phyloP scores from a whole-genome alignment of 192 early-diverging fungal species.

The Endogone sp. region DNA sequence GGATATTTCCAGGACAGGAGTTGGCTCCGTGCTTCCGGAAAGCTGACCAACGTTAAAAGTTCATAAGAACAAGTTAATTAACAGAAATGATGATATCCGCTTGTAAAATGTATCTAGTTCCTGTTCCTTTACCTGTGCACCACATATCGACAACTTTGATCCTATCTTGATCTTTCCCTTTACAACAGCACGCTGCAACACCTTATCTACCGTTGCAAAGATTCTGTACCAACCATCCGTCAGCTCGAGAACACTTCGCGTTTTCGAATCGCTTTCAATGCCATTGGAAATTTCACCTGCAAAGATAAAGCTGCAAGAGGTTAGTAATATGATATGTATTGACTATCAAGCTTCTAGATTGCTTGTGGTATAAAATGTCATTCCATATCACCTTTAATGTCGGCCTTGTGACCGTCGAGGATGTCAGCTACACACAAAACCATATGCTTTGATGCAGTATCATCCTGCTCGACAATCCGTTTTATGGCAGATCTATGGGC shows the following conservation, averaged over 20 bases:
- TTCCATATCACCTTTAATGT: background rate
- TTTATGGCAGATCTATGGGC: conserved; percentile 59
- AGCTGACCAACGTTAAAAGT: conserved; percentile 19
- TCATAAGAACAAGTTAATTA: no score
- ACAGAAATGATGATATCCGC: conserved; percentile 3
- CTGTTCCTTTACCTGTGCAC: conserved; percentile 55
- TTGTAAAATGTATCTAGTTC: no score
- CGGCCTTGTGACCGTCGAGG: background rate
- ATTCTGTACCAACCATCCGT: conserved; percentile 77
- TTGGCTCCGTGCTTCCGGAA: conserved; percentile 19
- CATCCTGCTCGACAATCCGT: conserved; percentile 62
- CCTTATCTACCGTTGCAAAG: conserved; percentile 43
- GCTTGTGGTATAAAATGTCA: no score
- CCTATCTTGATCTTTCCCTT: conserved; percentile 47
- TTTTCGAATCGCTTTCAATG: background rate
- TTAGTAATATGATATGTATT: no score
- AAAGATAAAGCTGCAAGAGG: no score
- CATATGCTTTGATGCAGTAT: conserved; percentile 46
- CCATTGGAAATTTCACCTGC: background rate
- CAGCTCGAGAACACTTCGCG: conserved; percentile 27
- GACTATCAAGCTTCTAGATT: no score
- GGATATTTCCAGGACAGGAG: conserved; percentile 31
- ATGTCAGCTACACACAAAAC: conserved; percentile 60
- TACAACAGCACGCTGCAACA: conserved; percentile 31
- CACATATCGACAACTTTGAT: conserved; percentile 54